These are phyloP conservation scores for Cryphonectria nitschkei DNA, from an alignment of 2,329 filamentous ascomycete genomes.

Conservation along the genomic window DNA sequence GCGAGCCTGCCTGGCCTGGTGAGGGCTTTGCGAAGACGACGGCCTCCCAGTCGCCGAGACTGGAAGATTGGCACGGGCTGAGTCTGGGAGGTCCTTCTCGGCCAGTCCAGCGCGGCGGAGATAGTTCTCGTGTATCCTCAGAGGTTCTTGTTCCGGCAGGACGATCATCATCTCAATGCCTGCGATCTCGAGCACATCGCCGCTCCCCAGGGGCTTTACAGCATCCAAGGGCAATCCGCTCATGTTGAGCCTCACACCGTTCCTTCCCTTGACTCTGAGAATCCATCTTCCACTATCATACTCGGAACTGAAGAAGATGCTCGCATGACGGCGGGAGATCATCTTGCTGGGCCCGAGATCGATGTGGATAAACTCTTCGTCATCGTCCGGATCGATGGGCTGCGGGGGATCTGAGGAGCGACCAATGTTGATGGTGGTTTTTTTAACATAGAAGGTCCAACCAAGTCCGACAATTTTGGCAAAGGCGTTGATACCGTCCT, in stretches of 20 bases:
- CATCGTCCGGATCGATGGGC: constrained; percentile 48
- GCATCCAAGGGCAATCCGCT: constrained; percentile 68
- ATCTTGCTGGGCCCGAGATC: constrained; percentile 86
- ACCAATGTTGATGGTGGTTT: constrained; percentile 76
- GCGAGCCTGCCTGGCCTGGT: constrained; percentile 33
- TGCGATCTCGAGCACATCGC: constrained; percentile 88
- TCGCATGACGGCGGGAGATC: constrained; percentile 76
- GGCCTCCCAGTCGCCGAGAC: constrained; percentile 33
- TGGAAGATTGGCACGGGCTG: constrained; percentile 19
- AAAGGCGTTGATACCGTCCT: constrained; percentile 71
- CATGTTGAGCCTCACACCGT: constrained; percentile 86
- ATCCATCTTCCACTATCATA: constrained; percentile 75
- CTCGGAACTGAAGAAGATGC: constrained; percentile 72
- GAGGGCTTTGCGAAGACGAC: constrained; percentile 34
- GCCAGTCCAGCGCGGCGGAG: constrained; percentile 68
- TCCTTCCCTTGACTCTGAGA: constrained; percentile 85
- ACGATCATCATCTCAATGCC: constrained; percentile 99
- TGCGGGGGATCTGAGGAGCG: constrained; percentile 61
- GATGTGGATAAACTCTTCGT: constrained; percentile 71
- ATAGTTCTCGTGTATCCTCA: constrained; percentile 71
- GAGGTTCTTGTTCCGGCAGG: constrained; percentile 72
- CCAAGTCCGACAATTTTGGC: constrained; percentile 81
- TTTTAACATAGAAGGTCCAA: constrained; percentile 84
- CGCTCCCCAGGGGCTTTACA: constrained; percentile 73
- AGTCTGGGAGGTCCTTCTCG: constrained; percentile 34